These are phyloP conservation scores for Salix suchowensis DNA, from an alignment of 345 rosid genomes.

Conservation along the genomic window DNA sequence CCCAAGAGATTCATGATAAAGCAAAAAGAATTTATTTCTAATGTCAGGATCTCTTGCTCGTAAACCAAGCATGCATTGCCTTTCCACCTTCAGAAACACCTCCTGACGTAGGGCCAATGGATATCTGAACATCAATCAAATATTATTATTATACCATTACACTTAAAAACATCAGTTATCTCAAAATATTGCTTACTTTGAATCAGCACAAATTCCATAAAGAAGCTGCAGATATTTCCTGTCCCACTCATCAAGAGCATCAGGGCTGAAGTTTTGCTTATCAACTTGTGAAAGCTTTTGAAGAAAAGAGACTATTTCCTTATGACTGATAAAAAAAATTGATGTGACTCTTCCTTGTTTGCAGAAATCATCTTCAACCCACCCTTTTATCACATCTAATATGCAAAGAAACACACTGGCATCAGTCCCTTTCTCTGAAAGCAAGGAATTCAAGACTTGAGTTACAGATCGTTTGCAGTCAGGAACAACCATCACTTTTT, in stretches of 20 bases:
- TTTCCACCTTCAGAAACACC: conserved; percentile 91
- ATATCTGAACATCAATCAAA: conserved; percentile 50
- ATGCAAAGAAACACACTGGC: conserved; percentile 87
- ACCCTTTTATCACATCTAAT: conserved; percentile 79
- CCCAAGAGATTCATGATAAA: conserved; percentile 78
- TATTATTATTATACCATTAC: conserved; percentile 11
- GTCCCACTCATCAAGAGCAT: conserved; percentile 86
- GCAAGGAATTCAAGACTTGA: conserved; percentile 71
- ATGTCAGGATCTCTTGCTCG: conserved; percentile 90
- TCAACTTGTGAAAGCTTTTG: conserved; percentile 88
- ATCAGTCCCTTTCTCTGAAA: conserved; percentile 91
- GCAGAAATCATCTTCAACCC: conserved; percentile 80
- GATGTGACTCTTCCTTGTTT: conserved; percentile 56
- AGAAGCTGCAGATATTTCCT: conserved; percentile 89
- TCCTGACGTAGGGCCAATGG: conserved; percentile 69
- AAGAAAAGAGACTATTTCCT: conserved; percentile 80
- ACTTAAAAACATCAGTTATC: conserved; percentile 11
- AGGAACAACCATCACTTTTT: conserved; percentile 75
- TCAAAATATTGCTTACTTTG: conserved; percentile 47
- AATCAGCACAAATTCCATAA: conserved; percentile 82
- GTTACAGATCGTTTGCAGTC: conserved; percentile 83
- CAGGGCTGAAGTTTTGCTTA: conserved; percentile 63
- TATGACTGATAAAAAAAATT: conserved; percentile 54
- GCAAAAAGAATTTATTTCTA: conserved; percentile 76
- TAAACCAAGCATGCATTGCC: conserved; percentile 95